A percentile compares a stretch with the other conserved stretches of the same genome.
These are phyloP conservation scores for Aspergillus vadensis DNA, from an alignment of 2,329 filamentous ascomycete genomes.

Conservation along the genomic window DNA sequence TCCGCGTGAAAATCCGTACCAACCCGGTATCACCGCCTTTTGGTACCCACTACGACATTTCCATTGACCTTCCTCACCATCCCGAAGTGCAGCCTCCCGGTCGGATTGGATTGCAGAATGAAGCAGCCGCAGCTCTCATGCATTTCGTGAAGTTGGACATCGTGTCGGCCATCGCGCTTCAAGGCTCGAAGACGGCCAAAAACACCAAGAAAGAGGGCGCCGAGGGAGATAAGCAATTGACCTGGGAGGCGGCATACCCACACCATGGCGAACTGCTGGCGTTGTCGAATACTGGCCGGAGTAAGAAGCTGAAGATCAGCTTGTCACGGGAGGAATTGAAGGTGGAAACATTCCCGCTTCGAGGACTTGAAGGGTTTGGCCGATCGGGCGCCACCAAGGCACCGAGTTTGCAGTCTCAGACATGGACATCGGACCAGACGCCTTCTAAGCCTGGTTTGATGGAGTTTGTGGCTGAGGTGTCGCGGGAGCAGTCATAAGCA, in stretches of 20 bases:
- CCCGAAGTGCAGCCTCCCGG: conserved; percentile 36
- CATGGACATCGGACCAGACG: conserved; percentile 25
- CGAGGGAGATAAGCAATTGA: background rate
- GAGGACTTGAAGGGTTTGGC: conserved; percentile 20
- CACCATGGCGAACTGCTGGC: conserved; percentile 40
- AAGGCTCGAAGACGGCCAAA: conserved; percentile 3
- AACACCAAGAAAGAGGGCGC: background rate
- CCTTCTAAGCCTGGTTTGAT: conserved; percentile 23
- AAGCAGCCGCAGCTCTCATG: conserved; percentile 37
- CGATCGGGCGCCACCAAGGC: conserved; percentile 15
- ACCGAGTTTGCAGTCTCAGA: conserved; percentile 17
- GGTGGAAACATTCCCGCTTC: conserved; percentile 24
- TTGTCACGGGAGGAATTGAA: conserved; percentile 32
- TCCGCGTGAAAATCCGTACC: conserved; percentile 43
- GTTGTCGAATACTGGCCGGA: conserved; percentile 20
- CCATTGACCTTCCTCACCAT: conserved; percentile 35
- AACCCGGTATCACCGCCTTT: conserved; percentile 34
- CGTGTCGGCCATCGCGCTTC: conserved; percentile 34
- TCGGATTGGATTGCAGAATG: conserved; percentile 36
- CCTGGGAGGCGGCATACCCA: conserved; percentile 36
- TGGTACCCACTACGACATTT: conserved; percentile 44
- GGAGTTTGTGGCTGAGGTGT: conserved; percentile 29
- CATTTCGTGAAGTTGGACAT: conserved; percentile 43
- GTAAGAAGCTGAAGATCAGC: conserved; percentile 37
- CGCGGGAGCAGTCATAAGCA: conserved; percentile 7